Base-by-base conservation (phyloP, 192 early-diverging fungal species). In the Mortierella antarctica region DNA sequence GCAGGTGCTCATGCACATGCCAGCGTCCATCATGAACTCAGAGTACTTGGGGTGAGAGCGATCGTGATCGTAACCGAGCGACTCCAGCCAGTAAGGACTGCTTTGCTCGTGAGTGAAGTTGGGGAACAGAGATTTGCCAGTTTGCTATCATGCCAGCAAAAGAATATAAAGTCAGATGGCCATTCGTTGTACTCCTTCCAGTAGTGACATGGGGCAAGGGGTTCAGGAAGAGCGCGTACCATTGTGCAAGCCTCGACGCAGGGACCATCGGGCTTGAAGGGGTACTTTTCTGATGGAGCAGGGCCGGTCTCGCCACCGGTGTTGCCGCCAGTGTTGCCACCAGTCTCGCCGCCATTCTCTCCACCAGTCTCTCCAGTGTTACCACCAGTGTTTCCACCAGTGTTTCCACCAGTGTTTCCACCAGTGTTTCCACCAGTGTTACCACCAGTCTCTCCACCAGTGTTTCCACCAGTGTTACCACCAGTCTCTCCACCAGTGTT, bases 11-110 rank as follows among this genome's bases (percentile, higher is more conserved):
- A 62, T 40, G 46, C 73, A 74, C 52, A 48, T 66, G 56, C 73
- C 73, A 41, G 66, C 52, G 11, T 69, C 45, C 40, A 60, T 58
- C 74, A 76, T 76, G 67, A 58, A 76, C 0, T 44, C 18, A 3
- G 52, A 65, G 61, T 68, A 69, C 56, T 62, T 21, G 62, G 74
- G 15, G 61, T 65, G 8, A 40, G 66, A 23, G 45, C 51, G 48
- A 42, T 76, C 73, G 55, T 76, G 67, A 40, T 59, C 67, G 20
- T 57, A 65, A 7, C 21, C 12, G 48, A 76, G 61, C 12, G 74
- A 76, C 31, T 52, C 41, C 0, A 76, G 2, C 48, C 68, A 76
- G 61, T 64, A 8, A 23, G 65, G 60, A 42, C 45, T 59, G 66
- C 50, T 52, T 42, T 64, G 73, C 10, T 74, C 73, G 47, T 51